Base-by-base conservation (phyloP, 2,329 filamentous ascomycete species). In the Pseudocercospora macadamiae region DNA sequence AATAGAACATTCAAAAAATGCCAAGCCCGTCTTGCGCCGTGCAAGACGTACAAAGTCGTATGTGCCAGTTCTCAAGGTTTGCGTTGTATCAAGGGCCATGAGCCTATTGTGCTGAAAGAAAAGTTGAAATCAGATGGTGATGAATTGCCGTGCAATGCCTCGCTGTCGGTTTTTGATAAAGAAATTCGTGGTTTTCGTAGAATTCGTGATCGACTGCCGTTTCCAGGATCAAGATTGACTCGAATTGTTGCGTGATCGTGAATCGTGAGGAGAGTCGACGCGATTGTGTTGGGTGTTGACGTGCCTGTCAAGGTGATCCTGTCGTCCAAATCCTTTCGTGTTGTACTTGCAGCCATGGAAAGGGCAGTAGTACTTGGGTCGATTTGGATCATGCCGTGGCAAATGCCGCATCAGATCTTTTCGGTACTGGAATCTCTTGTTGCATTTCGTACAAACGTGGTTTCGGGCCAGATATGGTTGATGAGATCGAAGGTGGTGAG, bases 291-390 rank as follows among this genome's bases (percentile, higher is more conserved):
- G 61, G n/a, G 51, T 62, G 2, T 30, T 34, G 8, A 65, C 21
- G 47, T 66, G 64, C 4, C 64, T 55, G 26, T 66, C 63, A 3
- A 66, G 54, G 48, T 66, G 64, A 51, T 66, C 64, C 26, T 59
- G 60, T 10, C 64, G 23, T 1, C 64, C 63, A 36, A 66, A 66
- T 1, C 64, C 64, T 32, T 61, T 64, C 16, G 30, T 53, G 23
- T 59, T 34, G 42, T 65, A 66, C 23, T 66, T 66, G 53, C 64
- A 66, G 3, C 52, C 59, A 9, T 25, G n/a, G 19, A 61, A 55
- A 5, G 32, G 49, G 37, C 64, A 66, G 34, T 60, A 57, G 55
- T 39, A 66, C 32, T 54, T 51, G 30, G 55, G 58, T 26, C 62
- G 51, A 51, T 66, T 62, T 3, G 64, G 64, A 23, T 66, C 63